Conservation (phyloP, 805 yeast species). For the Candida manassasensis region DNA sequence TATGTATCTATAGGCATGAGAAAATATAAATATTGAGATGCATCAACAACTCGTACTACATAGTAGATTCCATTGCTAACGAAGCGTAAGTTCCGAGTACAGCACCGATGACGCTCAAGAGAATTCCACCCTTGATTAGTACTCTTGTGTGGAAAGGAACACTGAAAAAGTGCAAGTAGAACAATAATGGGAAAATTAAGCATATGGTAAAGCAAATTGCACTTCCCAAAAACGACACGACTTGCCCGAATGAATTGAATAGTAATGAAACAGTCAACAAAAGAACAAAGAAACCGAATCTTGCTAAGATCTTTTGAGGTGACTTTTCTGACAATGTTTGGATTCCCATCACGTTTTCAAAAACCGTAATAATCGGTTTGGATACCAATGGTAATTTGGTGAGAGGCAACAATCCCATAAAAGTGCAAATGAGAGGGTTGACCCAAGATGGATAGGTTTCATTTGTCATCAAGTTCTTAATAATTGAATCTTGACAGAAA, state of each 20-base stretch:
- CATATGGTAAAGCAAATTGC: constrained; percentile 40
- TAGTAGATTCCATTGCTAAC: constrained; percentile 11
- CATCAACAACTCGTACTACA: too few relatives aligned
- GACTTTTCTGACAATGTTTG: constrained; percentile 6
- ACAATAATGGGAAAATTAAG: constrained; percentile 34
- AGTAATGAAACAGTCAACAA: constrained; percentile 22
- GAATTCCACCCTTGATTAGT: constrained; percentile 16
- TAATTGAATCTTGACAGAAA: constrained; percentile 63
- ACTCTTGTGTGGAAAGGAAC: constrained; percentile 13
- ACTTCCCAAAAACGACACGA: constrained; percentile 38
- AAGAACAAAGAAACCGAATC: constrained; percentile 21
- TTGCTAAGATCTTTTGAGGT: constrained; percentile 5
- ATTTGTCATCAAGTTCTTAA: constrained; percentile 66
- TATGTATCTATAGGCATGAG: neutral
- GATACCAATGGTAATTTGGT: constrained; percentile 37
- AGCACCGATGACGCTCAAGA: constrained; percentile 16
- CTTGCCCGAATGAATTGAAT: constrained; percentile 36
- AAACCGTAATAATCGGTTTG: constrained; percentile 35
- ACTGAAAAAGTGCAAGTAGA: constrained; percentile 24
- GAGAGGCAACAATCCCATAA: constrained; percentile 38
- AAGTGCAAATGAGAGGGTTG: constrained; percentile 22
- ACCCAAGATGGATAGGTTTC: constrained; percentile 64
- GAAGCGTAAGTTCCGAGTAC: constrained; percentile 26
- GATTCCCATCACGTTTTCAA: constrained; percentile 24
- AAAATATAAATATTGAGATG: neutral